Conservation (phyloP, 2,329 filamentous ascomycete genomes). For the Hypoxylon sp. region DNA sequence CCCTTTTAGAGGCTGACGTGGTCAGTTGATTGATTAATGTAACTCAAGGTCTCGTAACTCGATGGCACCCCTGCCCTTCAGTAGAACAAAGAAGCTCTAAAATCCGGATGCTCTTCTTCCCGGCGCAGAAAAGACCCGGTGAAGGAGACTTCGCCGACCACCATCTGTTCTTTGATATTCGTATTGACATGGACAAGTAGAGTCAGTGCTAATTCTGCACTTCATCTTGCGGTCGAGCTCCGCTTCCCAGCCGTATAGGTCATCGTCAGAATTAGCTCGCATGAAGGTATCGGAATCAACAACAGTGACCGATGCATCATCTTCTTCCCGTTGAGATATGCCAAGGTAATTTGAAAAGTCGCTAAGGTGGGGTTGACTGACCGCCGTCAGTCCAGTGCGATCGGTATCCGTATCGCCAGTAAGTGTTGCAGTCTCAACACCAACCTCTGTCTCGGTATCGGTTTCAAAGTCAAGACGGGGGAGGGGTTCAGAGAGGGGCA, state of each 20-base stretch:
- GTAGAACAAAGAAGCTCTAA: slow-evolving; percentile 19
- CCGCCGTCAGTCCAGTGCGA: slow-evolving; percentile 53
- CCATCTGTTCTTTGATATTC: slow-evolving; percentile 52
- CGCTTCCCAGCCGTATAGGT: slow-evolving; percentile 70
- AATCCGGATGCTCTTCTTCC: slow-evolving; percentile 38
- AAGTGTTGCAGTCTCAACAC: slow-evolving; percentile 40
- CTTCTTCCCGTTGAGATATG: slow-evolving; percentile 52
- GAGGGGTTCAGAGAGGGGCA: slow-evolving; percentile 43
- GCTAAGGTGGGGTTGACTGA: slow-evolving; percentile 52
- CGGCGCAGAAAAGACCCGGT: slow-evolving; percentile 58
- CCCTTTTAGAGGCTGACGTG: slow-evolving; percentile 2
- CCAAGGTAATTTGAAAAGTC: slow-evolving; percentile 60
- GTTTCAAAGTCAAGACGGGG: slow-evolving; percentile 48
- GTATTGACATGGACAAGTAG: slow-evolving; percentile 45
- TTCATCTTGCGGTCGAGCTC: slow-evolving; percentile 58
- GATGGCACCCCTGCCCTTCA: background rate
- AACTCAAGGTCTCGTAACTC: slow-evolving; percentile 12
- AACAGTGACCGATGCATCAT: slow-evolving; percentile 48
- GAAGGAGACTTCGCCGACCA: slow-evolving; percentile 57
- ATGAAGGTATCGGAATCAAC: slow-evolving; percentile 52
- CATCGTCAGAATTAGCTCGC: slow-evolving; percentile 54
- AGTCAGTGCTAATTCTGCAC: slow-evolving; percentile 44
- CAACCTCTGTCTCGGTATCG: slow-evolving; percentile 50
- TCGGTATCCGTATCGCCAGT: slow-evolving; percentile 43
- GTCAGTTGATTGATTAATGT: slow-evolving; percentile 33